Conservation (phyloP, 2,329 filamentous ascomycete species). For the Xylaria sp. region DNA sequence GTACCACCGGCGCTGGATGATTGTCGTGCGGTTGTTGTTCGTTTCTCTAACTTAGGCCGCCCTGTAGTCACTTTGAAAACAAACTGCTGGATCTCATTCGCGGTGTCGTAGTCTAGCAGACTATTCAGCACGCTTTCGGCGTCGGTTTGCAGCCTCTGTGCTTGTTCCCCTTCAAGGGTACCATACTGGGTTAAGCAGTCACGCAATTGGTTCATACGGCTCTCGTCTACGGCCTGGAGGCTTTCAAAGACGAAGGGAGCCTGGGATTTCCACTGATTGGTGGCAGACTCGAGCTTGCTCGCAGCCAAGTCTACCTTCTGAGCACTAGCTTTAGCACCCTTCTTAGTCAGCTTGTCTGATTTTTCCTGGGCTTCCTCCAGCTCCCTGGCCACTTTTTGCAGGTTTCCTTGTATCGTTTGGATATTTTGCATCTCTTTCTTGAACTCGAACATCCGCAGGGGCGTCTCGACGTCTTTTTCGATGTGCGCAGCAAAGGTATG, state of each 20-base stretch:
- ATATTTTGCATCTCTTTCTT: conserved; percentile 83
- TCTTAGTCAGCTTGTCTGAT: conserved; percentile 81
- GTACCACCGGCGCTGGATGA: conserved; percentile 45
- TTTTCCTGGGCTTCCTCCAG: conserved; percentile 84
- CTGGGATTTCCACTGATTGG: conserved; percentile 88
- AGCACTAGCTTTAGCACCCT: conserved; percentile 76
- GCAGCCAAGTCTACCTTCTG: conserved; percentile 79
- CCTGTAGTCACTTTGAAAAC: conserved; percentile 51
- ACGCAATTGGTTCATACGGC: conserved; percentile 84
- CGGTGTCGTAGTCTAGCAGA: conserved; percentile 84
- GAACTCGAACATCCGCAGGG: conserved; percentile 75
- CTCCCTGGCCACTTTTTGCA: conserved; percentile 80
- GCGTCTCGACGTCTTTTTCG: conserved; percentile 84
- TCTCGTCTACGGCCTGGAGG: conserved; percentile 89
- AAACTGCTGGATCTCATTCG: conserved; percentile 84
- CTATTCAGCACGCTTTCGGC: conserved; percentile 82
- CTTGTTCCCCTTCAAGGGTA: conserved; percentile 88
- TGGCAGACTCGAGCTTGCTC: conserved; percentile 76
- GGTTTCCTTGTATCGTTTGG: conserved; percentile 79
- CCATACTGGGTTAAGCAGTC: conserved; percentile 91
- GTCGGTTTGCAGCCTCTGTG: conserved; percentile 74
- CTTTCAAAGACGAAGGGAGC: conserved; percentile 94
- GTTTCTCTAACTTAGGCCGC: conserved; percentile 51
- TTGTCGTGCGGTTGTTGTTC: conserved; percentile 48
- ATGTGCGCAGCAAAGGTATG: conserved; percentile 79